A percentile compares a stretch with the other conserved stretches of the same genome.
phyloP scores from a whole-genome alignment of 2,329 filamentous ascomycete genomes.

The Knufia fluminis region DNA sequence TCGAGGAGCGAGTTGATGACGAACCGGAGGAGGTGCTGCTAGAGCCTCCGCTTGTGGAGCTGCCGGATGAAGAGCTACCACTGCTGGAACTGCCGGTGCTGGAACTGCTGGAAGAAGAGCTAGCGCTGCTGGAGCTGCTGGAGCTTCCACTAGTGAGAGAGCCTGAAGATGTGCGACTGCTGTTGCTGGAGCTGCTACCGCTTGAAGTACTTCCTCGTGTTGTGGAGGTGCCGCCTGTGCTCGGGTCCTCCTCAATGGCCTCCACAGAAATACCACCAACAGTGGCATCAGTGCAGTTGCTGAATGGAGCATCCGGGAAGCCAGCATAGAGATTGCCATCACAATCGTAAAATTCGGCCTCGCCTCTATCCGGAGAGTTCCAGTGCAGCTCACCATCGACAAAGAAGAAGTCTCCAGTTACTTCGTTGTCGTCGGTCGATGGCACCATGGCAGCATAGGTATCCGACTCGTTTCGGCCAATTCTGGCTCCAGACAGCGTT shows the following conservation, averaged over 20 bases:
- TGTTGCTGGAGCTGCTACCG: not conserved
- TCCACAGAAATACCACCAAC: conserved; percentile 17
- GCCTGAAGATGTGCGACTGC: not conserved
- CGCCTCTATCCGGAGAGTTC: conserved; percentile 14
- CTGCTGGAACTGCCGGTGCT: conserved; percentile 6
- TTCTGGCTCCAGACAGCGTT: conserved; percentile 8
- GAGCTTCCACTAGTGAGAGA: not conserved
- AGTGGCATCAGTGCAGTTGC: conserved; percentile 13
- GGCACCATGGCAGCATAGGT: conserved; percentile 10
- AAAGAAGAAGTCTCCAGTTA: conserved; percentile 15
- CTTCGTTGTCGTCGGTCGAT: conserved; percentile 13
- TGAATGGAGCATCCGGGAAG: conserved; percentile 14
- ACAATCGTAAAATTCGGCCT: conserved; percentile 18
- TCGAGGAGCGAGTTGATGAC: too few species aligned
- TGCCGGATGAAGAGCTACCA: not conserved
- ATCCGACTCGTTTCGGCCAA: conserved; percentile 18
- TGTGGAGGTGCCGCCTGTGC: not conserved
- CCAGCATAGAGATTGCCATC: conserved; percentile 15
- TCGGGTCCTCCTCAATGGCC: conserved; percentile 11
- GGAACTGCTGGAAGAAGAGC: conserved; percentile 6
- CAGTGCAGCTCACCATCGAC: conserved; percentile 17
- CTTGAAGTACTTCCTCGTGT: not conserved
- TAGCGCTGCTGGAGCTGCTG: conserved; percentile 3
- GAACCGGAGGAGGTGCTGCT: too few species aligned
- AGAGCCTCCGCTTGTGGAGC: conserved; percentile 2